Percentiles rank a stretch among this genome's conserved stretches.
These are phyloP conservation scores for Hymenotorrendiella dingleyae DNA, from an alignment of 2,329 filamentous ascomycete genomes.

Conservation along the genomic window DNA sequence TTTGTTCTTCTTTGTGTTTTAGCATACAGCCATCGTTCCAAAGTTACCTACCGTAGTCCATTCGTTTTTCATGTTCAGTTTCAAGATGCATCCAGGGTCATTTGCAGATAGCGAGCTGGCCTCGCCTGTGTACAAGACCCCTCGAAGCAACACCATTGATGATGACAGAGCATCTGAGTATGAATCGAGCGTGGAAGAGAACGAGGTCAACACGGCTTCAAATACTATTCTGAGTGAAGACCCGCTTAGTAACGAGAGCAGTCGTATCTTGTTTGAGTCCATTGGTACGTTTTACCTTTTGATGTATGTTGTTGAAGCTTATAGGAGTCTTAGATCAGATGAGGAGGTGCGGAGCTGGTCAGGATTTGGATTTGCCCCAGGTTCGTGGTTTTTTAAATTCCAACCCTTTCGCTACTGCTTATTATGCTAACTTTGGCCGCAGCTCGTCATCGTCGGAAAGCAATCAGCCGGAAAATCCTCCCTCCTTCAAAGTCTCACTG, in stretches of 20 bases:
- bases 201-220: background rate
- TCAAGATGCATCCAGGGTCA: background rate
- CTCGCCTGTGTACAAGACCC: background rate
- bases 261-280: constrained; percentile 33
- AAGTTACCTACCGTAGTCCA: too few species aligned
- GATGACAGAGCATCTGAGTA: background rate
- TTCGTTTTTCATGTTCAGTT: too few species aligned
- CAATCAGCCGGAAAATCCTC: constrained; percentile 37
- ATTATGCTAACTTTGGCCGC: background rate
- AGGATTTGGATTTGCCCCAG: constrained; percentile 32
- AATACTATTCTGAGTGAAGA: background rate
- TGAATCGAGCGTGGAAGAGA: background rate
- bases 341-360: constrained; percentile 28
- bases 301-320: background rate
- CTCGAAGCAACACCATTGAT: background rate
- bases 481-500: constrained; percentile 33
- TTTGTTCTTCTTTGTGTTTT: background rate
- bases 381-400: constrained; percentile 23
- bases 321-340: constrained; percentile 22
- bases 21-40: background rate
- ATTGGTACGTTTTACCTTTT: constrained; percentile 21
- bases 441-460: constrained; percentile 34
- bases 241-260: constrained; percentile 28
- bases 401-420: background rate
- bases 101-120: background rate